Base-by-base conservation (phyloP, 176 grass and related monocot species). In the Miscanthus lutarioriparius region DNA sequence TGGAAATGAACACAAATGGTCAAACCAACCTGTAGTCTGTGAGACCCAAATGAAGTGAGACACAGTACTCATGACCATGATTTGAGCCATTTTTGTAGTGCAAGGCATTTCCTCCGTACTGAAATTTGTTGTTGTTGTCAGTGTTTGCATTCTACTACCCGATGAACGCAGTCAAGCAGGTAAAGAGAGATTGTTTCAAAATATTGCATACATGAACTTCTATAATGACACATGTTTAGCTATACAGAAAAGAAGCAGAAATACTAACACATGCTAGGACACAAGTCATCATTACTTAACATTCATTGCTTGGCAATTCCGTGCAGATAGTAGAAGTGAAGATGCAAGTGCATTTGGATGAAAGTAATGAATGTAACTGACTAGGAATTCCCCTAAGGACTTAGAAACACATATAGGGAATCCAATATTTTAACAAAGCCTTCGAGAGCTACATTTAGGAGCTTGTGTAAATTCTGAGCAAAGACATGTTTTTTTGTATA, bases 21-120 rank as follows among this genome's bases (percentile, higher is more conserved):
- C 11, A 78, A 58, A 68, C 20, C 17, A 72, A 98, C 96, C 96
- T 98, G 71, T 98, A 98, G 83, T 95, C 93, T 78, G 96, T 98
- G 64, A 98, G 89, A 62, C 96, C 93, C 83, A 98, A 78, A 80
- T 92, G 87, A 92, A 98, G 89, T 15, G 91, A 95, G 62, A 90
- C 49, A 64, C 35, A 72, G 36, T 32, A 85, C 66, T 85, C 85
- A 54, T 84, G 47, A 17, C 14, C 45, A 45, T 48, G 36, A 59
- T 86, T 67, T 51, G 77, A 23, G 12, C 72, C 88, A 92, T 88
- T 88, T 48, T 16, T 87, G 54, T 84, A 53, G 74, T 84, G 88
- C n/a, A 74, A 39, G 3, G 83, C 49, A 85, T 93, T 78, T 44
- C 91, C 96, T 25, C 85, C 91, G 37, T 98, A 95, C 93, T 98